Base-by-base conservation (phyloP, 805 yeast species). In the Saccharomycopsis malanga region DNA sequence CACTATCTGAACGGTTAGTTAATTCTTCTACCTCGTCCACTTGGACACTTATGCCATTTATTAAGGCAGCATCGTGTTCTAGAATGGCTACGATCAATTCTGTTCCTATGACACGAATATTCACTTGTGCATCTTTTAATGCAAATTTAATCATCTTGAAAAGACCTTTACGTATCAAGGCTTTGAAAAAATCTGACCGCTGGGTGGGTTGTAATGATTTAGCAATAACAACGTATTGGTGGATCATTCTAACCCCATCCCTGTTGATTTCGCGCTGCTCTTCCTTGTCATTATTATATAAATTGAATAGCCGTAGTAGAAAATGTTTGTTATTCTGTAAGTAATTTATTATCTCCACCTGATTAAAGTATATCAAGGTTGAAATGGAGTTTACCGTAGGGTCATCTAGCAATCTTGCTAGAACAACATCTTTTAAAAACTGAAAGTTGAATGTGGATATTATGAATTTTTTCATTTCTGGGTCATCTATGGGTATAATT, bases 351-450 rank as follows among this genome's bases (percentile, higher is more conserved):
- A 87, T 74, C 41, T 78, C 80, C 23, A 78, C 75, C 56, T 87
- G 91, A 57, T 84, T 81, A 54, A 71, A 63, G 56, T 77, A 81
- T 4, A 87, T 81, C 66, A 83, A 66, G 1, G 84, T 77, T 15
- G 81, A 68, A 32, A 93, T 71, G 49, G 83, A 67, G 52, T 75
- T 76, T 58, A 81, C 78, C 3, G 88, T 75, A 38, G 81, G 76
- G 60, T 91, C 98, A 61, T 91, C 98, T 40, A 91, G 61, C 36
- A 82, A 66, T 44, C 96, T 69, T 3, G 93, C 89, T 23, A 91
- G 65, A 1, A 86, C 94, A 17, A 87, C 94, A 61, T 91, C 96
- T 61, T 84, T 84, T 42, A 93, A 67, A 60, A 85, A 87, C 58
- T 83, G 89, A 46, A 88, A 68, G 48, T 86, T 72, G 60, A 81